Percentiles rank a stretch among this genome's conserved stretches.
phyloP scores from a whole-genome alignment of 1,139 yeast genomes.

The Williopsis jadinii region DNA sequence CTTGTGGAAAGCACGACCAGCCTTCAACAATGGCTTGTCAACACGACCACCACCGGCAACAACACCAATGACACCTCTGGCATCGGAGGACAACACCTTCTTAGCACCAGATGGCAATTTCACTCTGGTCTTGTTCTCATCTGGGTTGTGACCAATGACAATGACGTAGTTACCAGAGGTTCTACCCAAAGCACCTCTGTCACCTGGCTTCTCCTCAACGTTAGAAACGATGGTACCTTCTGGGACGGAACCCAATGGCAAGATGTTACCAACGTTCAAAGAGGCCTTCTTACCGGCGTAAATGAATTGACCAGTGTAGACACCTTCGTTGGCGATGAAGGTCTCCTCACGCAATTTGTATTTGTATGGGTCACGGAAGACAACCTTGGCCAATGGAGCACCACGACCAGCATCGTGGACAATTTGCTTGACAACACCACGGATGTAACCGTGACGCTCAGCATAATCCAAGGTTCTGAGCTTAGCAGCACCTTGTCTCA shows the following conservation, averaged over 20 bases:
- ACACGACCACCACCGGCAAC: constrained; percentile 99
- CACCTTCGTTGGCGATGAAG: constrained; percentile 99
- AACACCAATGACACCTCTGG: constrained; percentile 99
- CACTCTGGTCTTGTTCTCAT: constrained; percentile 97
- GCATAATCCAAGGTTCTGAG: constrained; percentile 98
- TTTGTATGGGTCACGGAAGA: constrained; percentile 99
- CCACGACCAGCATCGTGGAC: constrained; percentile 99
- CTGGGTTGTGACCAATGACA: constrained; percentile 98
- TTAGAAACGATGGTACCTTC: constrained; percentile 99
- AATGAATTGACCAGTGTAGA: constrained; percentile 98
- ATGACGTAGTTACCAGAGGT: constrained; percentile 99
- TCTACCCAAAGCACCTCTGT: constrained; percentile 99
- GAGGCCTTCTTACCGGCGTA: constrained; percentile 99
- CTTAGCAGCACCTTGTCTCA: constrained; percentile 99
- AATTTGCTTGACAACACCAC: constrained; percentile 98
- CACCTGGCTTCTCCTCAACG: constrained; percentile 99
- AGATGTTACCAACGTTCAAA: constrained; percentile 93
- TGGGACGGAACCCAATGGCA: constrained; percentile 96
- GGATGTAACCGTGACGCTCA: constrained; percentile 99
- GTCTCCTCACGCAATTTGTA: constrained; percentile 97
- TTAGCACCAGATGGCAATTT: constrained; percentile 99
- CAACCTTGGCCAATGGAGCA: constrained; percentile 99
- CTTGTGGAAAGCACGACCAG: constrained; percentile 99
- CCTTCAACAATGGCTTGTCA: constrained; percentile 98
- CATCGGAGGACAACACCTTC: constrained; percentile 90